Conservation (phyloP, 768 basidiomycete species). For the Polyporus arcularius region DNA sequence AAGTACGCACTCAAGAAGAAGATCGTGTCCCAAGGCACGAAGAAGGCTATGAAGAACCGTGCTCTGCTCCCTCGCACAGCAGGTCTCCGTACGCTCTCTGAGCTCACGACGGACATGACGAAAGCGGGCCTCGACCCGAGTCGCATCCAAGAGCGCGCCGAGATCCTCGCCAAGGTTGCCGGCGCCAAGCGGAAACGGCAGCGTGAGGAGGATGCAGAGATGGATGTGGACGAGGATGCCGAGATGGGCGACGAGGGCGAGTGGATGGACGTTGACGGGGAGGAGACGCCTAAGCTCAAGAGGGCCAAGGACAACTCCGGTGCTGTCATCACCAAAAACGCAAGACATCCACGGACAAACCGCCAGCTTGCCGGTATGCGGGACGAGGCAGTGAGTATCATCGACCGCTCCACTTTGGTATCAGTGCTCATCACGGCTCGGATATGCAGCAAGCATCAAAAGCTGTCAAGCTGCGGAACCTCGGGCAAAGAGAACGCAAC, state of each 20-base stretch:
- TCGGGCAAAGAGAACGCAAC: conserved; percentile 86
- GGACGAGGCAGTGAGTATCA: conserved; percentile 60
- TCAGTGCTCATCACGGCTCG: conserved; percentile 3
- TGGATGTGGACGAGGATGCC: conserved; percentile 56
- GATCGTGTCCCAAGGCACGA: conserved; percentile 72
- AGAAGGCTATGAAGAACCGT: conserved; percentile 87
- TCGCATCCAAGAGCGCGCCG: conserved; percentile 85
- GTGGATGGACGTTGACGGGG: conserved; percentile 43
- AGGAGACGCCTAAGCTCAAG: conserved; percentile 55
- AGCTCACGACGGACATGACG: conserved; percentile 81
- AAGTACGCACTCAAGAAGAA: conserved; percentile 61
- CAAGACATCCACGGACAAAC: conserved; percentile 67
- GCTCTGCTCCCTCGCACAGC: conserved; percentile 77
- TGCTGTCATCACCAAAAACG: conserved; percentile 46
- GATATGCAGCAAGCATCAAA: conserved; percentile 70
- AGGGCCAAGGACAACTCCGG: conserved; percentile 65
- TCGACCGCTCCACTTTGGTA: background rate
- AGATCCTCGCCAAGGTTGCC: conserved; percentile 73
- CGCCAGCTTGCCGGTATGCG: conserved; percentile 80
- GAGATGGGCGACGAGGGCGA: conserved; percentile 41
- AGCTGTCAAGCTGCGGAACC: conserved; percentile 80
- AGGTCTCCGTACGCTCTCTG: conserved; percentile 63
- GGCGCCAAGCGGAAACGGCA: conserved; percentile 71
- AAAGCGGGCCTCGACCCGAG: conserved; percentile 89
- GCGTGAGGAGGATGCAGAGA: conserved; percentile 58